A percentile compares a stretch with the other conserved stretches of the same genome.
phyloP scores from a whole-genome alignment of 2,329 filamentous ascomycete genomes.

The Sphaerulina musiva region DNA sequence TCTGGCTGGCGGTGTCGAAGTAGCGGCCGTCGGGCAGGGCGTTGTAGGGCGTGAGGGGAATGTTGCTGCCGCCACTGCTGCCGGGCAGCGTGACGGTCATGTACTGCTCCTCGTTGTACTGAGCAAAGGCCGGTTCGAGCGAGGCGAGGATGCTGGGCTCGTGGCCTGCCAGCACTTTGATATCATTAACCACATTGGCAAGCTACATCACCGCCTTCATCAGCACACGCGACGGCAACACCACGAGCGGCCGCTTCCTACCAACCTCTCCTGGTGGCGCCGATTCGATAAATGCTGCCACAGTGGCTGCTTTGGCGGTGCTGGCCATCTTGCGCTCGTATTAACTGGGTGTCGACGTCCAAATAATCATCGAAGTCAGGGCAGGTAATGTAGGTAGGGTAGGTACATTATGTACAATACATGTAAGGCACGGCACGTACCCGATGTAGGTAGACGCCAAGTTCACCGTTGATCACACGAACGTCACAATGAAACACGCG shows the following conservation, averaged over 20 bases:
- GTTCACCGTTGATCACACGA: not conserved
- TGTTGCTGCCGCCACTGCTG: slow-evolving; percentile 64
- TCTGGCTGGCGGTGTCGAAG: slow-evolving; percentile 82
- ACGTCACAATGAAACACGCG: not conserved
- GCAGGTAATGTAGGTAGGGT: too few species aligned
- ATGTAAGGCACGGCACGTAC: too few species aligned
- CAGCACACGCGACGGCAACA: slow-evolving; percentile 22
- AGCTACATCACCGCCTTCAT: slow-evolving; percentile 51
- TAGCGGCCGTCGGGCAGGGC: slow-evolving; percentile 73
- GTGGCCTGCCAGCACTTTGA: slow-evolving; percentile 74
- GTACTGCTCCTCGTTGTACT: slow-evolving; percentile 96
- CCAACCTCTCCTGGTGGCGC: slow-evolving; percentile 92
- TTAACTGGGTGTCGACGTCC: not conserved
- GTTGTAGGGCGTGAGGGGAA: slow-evolving; percentile 81
- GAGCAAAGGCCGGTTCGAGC: slow-evolving; percentile 76
- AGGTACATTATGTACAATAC: too few species aligned
- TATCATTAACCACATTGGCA: slow-evolving; percentile 79
- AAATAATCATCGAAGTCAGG: too few species aligned
- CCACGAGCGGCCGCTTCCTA: slow-evolving; percentile 22
- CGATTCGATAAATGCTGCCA: slow-evolving; percentile 79
- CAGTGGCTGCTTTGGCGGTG: slow-evolving; percentile 31
- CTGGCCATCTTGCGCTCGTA: slow-evolving; percentile 23
- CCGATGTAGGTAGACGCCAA: not conserved
- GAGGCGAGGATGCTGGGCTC: slow-evolving; percentile 59
- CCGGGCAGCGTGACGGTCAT: slow-evolving; percentile 82